phyloP scores from a whole-genome alignment of 371 early-diverging fungal genomes.

The Apophysomyces ossiformis region DNA sequence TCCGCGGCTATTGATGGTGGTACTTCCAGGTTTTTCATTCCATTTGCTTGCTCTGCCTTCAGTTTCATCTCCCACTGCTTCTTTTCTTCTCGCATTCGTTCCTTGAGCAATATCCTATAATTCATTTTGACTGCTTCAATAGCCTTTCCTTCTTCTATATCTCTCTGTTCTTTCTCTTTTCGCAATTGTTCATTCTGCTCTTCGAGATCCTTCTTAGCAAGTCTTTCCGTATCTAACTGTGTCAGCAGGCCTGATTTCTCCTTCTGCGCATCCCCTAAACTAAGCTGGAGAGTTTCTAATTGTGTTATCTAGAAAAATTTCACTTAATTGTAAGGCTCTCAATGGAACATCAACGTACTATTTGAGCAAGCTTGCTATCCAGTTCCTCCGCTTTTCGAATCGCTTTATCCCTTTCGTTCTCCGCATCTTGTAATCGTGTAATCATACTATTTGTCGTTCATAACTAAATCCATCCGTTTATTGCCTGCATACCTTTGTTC shows the following conservation, averaged over 20 bases:
- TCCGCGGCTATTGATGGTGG: not conserved
- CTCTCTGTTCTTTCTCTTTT: slow-evolving; percentile 34
- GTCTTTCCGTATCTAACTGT: slow-evolving; percentile 31
- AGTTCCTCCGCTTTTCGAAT: slow-evolving; percentile 35
- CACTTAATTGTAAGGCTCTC: not conserved
- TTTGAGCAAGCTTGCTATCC: slow-evolving; percentile 23
- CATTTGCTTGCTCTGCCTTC: slow-evolving; percentile 21
- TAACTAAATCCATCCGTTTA: not conserved
- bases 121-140: slow-evolving; percentile 47
- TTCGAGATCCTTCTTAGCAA: slow-evolving; percentile 26
- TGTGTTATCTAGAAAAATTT: slow-evolving; percentile 16
- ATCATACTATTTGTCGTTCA: slow-evolving; percentile 36
- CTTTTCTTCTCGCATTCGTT: slow-evolving; percentile 43
- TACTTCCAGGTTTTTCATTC: slow-evolving; percentile 5
- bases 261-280: slow-evolving; percentile 29
- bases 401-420: slow-evolving; percentile 38
- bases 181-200: slow-evolving; percentile 32
- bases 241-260: slow-evolving; percentile 27
- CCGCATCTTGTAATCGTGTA: slow-evolving; percentile 51
- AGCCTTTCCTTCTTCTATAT: slow-evolving; percentile 39
- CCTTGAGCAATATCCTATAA: slow-evolving; percentile 49
- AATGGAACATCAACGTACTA: slow-evolving; percentile 21
- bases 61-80: slow-evolving; percentile 39
- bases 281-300: slow-evolving; percentile 30
- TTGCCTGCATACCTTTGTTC: slow-evolving; percentile 53